Evolutionary conservation across 352 stramenopile genomes (phyloP).

Genomic region (Pythium vanterpoolii): DNA sequence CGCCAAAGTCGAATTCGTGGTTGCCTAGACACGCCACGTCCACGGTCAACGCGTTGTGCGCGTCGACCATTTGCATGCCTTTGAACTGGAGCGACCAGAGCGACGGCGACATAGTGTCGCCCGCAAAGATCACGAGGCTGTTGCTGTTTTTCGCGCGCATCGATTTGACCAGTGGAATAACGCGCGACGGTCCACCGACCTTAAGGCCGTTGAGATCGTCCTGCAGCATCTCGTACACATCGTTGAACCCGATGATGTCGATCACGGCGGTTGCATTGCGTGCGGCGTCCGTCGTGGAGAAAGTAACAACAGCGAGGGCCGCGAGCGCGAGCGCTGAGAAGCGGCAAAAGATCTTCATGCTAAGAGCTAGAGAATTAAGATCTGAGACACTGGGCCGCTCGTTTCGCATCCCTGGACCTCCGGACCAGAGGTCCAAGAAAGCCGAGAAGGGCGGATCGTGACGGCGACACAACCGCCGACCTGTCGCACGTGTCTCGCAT

Average conservation of each 20-base stretch:
- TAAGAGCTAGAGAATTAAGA: background rate
- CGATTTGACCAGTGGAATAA: slow-evolving; percentile 54
- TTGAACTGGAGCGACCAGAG: slow-evolving; percentile 81
- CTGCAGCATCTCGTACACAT: slow-evolving; percentile 79
- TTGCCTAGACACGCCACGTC: slow-evolving; percentile 73
- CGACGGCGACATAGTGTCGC: slow-evolving; percentile 77
- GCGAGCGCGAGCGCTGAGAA: slow-evolving; percentile 20
- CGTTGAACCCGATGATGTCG: slow-evolving; percentile 73
- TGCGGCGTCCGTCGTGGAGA: slow-evolving; percentile 13
- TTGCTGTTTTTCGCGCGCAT: slow-evolving; percentile 59
- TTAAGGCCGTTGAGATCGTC: slow-evolving; percentile 60
- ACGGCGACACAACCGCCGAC: too few species aligned
- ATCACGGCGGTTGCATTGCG: slow-evolving; percentile 46
- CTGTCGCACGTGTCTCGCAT: too few species aligned
- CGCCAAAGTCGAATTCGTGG: slow-evolving; percentile 80
- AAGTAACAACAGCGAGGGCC: slow-evolving; percentile 18
- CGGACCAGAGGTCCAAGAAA: too few species aligned
- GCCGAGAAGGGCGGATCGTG: too few species aligned
- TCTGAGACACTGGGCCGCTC: too few species aligned
- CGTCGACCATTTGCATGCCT: slow-evolving; percentile 75
- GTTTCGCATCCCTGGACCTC: too few species aligned
- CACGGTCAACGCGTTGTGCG: slow-evolving; percentile 68
- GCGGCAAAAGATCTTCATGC: slow-evolving; percentile 31
- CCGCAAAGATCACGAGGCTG: slow-evolving; percentile 75
- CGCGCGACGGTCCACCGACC: slow-evolving; percentile 65